A percentile compares a stretch with the other conserved stretches of the same genome.
phyloP scores from a whole-genome alignment of 164 flowering plant genomes.

The Cinnamomum micranthum region DNA sequence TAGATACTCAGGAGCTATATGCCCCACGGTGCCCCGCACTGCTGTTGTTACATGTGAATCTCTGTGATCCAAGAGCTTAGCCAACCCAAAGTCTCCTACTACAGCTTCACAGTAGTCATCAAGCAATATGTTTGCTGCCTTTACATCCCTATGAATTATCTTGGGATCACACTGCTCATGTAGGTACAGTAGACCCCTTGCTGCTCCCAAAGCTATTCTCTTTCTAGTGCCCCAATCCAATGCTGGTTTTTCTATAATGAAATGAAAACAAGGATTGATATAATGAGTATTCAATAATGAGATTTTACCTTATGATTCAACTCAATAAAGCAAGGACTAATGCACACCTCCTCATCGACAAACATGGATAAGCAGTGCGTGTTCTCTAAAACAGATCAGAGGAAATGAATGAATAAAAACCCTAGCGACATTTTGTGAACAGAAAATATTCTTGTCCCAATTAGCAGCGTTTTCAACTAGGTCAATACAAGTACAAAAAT shows the following conservation, averaged over 20 bases:
- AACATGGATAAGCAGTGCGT: neutral
- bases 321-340: neutral
- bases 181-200: conserved; percentile 73
- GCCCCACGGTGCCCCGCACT: conserved; percentile 91
- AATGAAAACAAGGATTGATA: neutral
- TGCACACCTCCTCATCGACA: neutral
- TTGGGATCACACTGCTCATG: conserved; percentile 97
- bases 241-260: conserved; percentile 53
- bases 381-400: neutral
- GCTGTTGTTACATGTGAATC: conserved; percentile 96
- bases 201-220: conserved; percentile 83
- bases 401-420: neutral
- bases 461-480: neutral
- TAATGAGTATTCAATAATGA: too few species aligned
- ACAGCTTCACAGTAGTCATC: conserved; percentile 88
- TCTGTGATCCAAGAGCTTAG: conserved; percentile 87
- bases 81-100: conserved; percentile 92
- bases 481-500: neutral
- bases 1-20: conserved; percentile 94
- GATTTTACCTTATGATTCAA: neutral
- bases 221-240: conserved; percentile 82
- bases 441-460: neutral
- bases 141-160: conserved; percentile 88
- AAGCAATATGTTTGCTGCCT: conserved; percentile 87
- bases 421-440: too few species aligned